phyloP scores from a whole-genome alignment of 2,329 filamentous ascomycete genomes.

The Botrytis deweyae region DNA sequence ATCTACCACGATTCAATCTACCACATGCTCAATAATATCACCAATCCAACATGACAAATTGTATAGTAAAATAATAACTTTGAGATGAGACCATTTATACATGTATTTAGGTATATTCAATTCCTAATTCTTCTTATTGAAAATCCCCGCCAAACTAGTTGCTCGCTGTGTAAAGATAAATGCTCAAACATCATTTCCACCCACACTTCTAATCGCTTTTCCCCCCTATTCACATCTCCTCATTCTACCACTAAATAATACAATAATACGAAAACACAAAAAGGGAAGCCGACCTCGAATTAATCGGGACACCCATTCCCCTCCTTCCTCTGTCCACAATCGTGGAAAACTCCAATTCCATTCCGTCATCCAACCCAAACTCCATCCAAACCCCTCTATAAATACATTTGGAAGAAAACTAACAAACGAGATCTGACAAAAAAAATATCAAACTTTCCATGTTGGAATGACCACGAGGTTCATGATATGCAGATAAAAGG shows the following conservation, averaged over 20 bases:
- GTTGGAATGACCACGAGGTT: background rate
- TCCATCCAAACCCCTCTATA: background rate
- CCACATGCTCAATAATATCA: background rate
- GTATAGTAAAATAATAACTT: too few relatives aligned
- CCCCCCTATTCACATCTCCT: background rate
- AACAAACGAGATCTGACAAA: slow-evolving; percentile 3
- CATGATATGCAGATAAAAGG: background rate
- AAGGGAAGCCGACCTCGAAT: background rate
- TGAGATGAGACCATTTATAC: background rate
- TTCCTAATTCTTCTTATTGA: background rate
- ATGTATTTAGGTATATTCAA: background rate
- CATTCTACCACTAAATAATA: slow-evolving; percentile 1
- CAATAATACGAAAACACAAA: slow-evolving; percentile 6
- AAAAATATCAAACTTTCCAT: background rate
- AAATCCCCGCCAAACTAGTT: background rate
- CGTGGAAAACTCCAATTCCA: background rate
- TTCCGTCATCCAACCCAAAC: background rate
- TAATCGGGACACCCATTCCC: background rate
- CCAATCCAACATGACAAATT: background rate
- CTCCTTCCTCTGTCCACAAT: background rate
- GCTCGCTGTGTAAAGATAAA: background rate
- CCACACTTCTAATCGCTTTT: background rate
- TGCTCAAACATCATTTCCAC: background rate
- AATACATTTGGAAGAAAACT: background rate
- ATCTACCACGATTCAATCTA: background rate